Percentiles rank a stretch among this genome's conserved stretches.
These are phyloP conservation scores for Calycina herbarum DNA, from an alignment of 2,329 filamentous ascomycete genomes.

Conservation along the genomic window DNA sequence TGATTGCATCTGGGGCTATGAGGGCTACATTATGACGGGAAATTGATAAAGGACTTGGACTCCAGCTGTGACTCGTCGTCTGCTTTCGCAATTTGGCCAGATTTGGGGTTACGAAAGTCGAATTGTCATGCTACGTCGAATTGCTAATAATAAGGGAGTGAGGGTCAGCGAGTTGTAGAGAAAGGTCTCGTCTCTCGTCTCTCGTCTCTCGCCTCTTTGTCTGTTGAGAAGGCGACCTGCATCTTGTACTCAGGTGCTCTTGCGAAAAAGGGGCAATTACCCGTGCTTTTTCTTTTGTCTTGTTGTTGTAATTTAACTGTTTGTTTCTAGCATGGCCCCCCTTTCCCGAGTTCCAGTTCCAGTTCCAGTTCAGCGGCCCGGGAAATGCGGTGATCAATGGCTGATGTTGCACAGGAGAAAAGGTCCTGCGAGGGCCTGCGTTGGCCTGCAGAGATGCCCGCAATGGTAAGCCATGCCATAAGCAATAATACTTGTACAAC, in stretches of 20 bases:
- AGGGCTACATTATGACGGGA: no score
- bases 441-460: neutral
- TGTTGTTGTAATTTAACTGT: neutral
- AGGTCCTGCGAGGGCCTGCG: neutral
- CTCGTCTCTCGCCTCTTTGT: neutral
- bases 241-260: neutral
- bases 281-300: neutral
- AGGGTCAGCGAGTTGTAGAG: no score
- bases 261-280: neutral
- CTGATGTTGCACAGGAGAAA: neutral
- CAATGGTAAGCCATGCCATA: neutral
- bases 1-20: no score
- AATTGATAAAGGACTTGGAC: no score
- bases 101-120: no score
- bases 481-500: neutral
- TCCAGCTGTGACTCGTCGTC: no score
- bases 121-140: no score
- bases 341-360: slow-evolving; percentile 1
- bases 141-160: no score
- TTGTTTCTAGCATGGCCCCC: neutral
- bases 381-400: slow-evolving; percentile 7
- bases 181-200: neutral
- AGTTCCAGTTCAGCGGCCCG: slow-evolving; percentile 4
- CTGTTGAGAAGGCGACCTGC: neutral
- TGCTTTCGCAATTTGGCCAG: no score